These are phyloP conservation scores for Aurantiochytrium sp. DNA, from an alignment of 108 stramenopile genomes.

Conservation along the genomic window DNA sequence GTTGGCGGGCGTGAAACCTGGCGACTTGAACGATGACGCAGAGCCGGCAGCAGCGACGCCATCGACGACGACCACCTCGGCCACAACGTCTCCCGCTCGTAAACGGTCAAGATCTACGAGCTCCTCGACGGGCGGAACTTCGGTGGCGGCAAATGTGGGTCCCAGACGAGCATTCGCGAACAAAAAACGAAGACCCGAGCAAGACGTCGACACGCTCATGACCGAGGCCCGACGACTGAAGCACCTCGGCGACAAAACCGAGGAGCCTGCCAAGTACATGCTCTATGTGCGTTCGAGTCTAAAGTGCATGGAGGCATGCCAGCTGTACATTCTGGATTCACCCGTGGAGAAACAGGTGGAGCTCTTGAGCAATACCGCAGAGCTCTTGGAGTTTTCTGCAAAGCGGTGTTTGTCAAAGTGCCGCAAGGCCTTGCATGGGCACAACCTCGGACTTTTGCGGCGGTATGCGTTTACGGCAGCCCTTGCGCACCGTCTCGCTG, in stretches of 20 bases:
- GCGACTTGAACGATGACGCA: too few species aligned
- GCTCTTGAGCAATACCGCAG: not conserved
- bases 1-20: not conserved
- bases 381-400: not conserved
- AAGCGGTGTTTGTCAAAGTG: not conserved
- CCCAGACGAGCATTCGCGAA: too few species aligned
- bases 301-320: not conserved
- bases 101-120: too few species aligned
- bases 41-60: too few species aligned
- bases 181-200: too few species aligned
- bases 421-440: not conserved
- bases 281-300: not conserved
- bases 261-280: not conserved
- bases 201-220: too few species aligned
- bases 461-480: not conserved
- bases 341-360: not conserved
- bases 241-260: not conserved
- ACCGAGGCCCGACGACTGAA: not conserved
- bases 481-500: not conserved
- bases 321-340: not conserved
- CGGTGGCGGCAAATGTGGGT: too few species aligned
- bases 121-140: too few species aligned
- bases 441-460: not conserved
- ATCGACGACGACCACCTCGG: too few species aligned
- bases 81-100: too few species aligned